Evolutionary conservation across 2,329 filamentous ascomycete species (phyloP), one percentile per base, ranked within the genome.

Genomic region (Fusarium sarcochroum): DNA sequence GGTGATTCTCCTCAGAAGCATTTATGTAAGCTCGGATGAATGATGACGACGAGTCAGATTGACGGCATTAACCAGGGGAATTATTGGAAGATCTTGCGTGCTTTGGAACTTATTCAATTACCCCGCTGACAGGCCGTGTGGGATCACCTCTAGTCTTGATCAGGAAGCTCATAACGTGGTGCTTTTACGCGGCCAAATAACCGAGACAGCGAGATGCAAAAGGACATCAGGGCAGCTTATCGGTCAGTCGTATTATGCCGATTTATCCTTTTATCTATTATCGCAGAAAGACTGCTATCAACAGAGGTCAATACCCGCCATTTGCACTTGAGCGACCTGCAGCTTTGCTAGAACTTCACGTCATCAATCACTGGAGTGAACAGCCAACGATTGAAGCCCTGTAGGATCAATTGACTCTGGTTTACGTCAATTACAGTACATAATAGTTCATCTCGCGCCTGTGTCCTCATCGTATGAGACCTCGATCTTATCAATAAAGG

Each of bases 71-170:
- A 18, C 23, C 14, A 40, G 34, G 44, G 37, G 30, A 25, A 35
- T 30, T 6, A 17, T 11, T 38, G 45, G 48, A 44, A 48, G 59
- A 6, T 30, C 38, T 38, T 64, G 13, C 30, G 23, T 27, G 21
- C 30, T 30, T 17, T 18, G 20, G 9, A 2, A 41, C 37, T 32
- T 58, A 20, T 58, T 58, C 15, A 13, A 2, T 13, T 38, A 47
- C 61, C 59, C 59, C 59, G 41, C 61, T 64, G 44, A 32, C 10
- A n/a, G 37, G 11, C 13, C 41, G 35, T 54, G 7, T 6, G 14
- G 17, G 15, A 44, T 27, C 21, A 48, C 45, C 23, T 64, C 61
- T 64, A 64, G 41, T 41, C 59, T 64, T 34, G 34, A 64, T 52
- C 27, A 15, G 60, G 61, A 56, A 64, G 52, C 52, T 58, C 50